A percentile compares a stretch with the other conserved stretches of the same genome.
Evolutionary conservation across 2,329 filamentous ascomycete species (phyloP).

Genomic region (Magnaporthiopsis incrustans): DNA sequence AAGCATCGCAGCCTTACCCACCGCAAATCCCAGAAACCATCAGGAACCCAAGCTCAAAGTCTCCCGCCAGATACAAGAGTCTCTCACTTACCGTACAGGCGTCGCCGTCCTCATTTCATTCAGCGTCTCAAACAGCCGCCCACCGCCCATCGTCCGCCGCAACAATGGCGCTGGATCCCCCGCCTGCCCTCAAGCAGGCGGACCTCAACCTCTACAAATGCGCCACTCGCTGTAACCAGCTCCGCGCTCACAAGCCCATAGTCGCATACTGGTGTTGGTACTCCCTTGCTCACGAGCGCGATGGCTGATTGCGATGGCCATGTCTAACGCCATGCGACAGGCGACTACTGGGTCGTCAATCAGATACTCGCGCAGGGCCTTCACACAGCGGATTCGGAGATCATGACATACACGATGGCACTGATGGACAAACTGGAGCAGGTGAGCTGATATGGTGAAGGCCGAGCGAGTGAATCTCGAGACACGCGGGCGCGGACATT

Average conservation of each 20-base stretch:
- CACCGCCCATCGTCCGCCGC: background rate
- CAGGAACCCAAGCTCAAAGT: background rate
- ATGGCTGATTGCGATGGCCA: background rate
- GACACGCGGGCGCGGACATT: background rate
- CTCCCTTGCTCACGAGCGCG: background rate
- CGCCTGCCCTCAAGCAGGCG: conserved; percentile 65
- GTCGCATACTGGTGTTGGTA: conserved; percentile 89
- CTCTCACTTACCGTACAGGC: background rate
- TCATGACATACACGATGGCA: conserved; percentile 68
- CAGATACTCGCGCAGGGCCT: conserved; percentile 77
- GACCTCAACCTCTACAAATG: conserved; percentile 69
- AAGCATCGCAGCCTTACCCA: background rate
- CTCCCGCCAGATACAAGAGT: background rate
- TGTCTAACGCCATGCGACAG: conserved; percentile 31
- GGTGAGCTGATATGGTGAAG: conserved; percentile 28
- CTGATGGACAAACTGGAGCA: conserved; percentile 89
- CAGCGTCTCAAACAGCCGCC: background rate
- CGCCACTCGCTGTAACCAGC: conserved; percentile 72
- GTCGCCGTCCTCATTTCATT: background rate
- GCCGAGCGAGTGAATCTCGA: no score
- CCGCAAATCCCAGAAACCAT: background rate
- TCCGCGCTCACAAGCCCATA: conserved; percentile 77
- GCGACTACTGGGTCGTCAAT: conserved; percentile 87
- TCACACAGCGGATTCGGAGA: conserved; percentile 70
- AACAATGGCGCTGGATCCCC: conserved; percentile 64